These are phyloP conservation scores for Suhomyces kilbournensis DNA, from an alignment of 805 yeast genomes.

Conservation along the genomic window DNA sequence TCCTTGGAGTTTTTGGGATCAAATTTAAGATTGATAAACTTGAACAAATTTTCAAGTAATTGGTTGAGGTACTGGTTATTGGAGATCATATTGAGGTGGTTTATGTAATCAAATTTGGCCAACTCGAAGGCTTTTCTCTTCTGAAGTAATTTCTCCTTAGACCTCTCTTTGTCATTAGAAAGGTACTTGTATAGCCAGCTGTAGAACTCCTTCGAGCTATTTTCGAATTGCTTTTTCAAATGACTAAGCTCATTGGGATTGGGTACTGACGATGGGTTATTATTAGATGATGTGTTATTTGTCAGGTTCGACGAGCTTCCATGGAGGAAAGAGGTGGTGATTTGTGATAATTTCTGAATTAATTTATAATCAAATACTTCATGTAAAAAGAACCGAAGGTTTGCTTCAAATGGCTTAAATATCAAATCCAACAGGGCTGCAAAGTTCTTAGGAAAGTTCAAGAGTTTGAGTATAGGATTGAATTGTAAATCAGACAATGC, in stretches of 20 bases:
- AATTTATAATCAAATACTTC: constrained; percentile 28
- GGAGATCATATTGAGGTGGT: constrained; percentile 33
- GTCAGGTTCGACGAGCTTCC: background rate
- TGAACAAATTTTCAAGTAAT: constrained; percentile 35
- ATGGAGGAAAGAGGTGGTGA: background rate
- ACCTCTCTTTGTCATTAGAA: constrained; percentile 42
- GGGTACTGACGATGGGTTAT: constrained; percentile 3
- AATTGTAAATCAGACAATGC: constrained; percentile 23
- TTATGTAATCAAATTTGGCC: constrained; percentile 45
- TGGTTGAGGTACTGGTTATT: constrained; percentile 42
- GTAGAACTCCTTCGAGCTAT: constrained; percentile 40
- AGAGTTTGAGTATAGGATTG: constrained; percentile 18
- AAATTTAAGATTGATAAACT: constrained; percentile 24
- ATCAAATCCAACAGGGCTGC: constrained; percentile 20
- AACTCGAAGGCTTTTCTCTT: constrained; percentile 41
- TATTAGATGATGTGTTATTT: constrained; percentile 1
- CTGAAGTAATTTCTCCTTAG: constrained; percentile 35
- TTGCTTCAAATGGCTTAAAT: constrained; percentile 33
- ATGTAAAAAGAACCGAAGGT: constrained; percentile 24
- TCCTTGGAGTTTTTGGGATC: constrained; percentile 10
- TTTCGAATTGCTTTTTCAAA: constrained; percentile 35
- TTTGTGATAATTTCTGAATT: constrained; percentile 23
- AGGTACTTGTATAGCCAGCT: constrained; percentile 43
- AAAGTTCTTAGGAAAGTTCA: constrained; percentile 26
- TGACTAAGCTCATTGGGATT: constrained; percentile 20